These are phyloP conservation scores for Chalaropsis ovoidea DNA, from an alignment of 2,329 filamentous ascomycete species.

Conservation along the genomic window DNA sequence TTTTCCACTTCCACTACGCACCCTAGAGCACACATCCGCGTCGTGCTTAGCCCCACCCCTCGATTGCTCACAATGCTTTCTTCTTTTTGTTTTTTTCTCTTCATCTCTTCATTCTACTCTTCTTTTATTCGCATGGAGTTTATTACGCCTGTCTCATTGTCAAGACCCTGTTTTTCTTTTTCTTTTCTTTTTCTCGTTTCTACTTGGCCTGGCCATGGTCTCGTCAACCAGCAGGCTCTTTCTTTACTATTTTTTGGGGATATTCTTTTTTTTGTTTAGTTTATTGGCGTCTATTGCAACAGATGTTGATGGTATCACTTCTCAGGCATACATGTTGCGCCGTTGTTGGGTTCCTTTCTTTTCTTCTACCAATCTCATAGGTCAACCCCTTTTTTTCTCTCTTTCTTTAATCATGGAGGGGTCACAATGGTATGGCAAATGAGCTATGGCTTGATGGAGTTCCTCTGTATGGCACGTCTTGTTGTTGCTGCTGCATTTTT, in stretches of 20 bases:
- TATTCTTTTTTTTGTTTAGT: background rate
- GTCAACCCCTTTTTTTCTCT: conserved; percentile 14
- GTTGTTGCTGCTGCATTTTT: background rate
- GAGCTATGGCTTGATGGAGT: background rate
- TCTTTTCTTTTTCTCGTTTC: background rate
- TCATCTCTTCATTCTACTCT: background rate
- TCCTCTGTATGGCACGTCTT: background rate
- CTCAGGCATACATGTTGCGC: conserved; percentile 7
- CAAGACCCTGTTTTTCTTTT: background rate
- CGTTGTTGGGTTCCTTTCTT: background rate
- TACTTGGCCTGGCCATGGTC: background rate
- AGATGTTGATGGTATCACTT: background rate
- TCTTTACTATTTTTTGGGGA: background rate
- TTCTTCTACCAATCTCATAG: conserved; percentile 11
- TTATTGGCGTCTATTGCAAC: conserved; percentile 6
- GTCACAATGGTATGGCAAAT: background rate
- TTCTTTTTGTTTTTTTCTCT: background rate
- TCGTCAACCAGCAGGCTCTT: background rate
- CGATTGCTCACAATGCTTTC: background rate
- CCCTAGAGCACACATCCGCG: background rate
- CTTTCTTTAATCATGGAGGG: conserved; percentile 2
- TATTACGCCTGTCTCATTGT: background rate
- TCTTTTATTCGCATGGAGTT: background rate
- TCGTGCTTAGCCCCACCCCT: background rate
- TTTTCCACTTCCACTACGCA: background rate